Evolutionary conservation across 208 protist genomes (phyloP), one percentile per base, ranked within the genome.

Genomic region (Trypanosoma cruzi): DNA sequence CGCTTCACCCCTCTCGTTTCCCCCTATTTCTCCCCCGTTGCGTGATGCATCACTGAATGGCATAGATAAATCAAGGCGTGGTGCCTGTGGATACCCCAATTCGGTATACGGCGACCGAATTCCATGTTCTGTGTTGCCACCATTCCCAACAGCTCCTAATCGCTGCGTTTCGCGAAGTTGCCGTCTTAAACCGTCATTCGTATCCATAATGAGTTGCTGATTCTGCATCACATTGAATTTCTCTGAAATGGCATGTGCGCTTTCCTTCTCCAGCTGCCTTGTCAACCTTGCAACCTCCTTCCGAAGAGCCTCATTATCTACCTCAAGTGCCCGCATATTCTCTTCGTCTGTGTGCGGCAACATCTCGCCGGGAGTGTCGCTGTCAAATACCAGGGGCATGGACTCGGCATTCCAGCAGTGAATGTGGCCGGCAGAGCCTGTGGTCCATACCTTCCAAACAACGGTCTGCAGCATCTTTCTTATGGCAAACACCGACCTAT

Each of bases 391-490:
- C 26, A 93, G 80, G 5, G 90, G 84, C 28, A 82, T 66, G 31
- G 88, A 88, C 61, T 96, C 88, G 16, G 84, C 90, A 68, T 92
- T 92, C 86, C 87, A 96, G 81, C 88, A 93, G 73, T 94, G 88
- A 60, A 94, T 71, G 10, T 86, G 60, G 32, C 90, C 90, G 50
- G 67, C 80, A 34, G 84, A 80, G 11, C 78, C 75, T 2, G 82
- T 71, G 14, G 82, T 90, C 86, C 90, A 96, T 29, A 93, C 81
- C 53, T 88, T 86, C 77, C 86, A 94, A n/a, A 77, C 72, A 4
- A 76, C 77, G 2, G 65, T 81, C 11, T 70, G 78, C 71, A 85
- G 74, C 55, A 89, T 78, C 62, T 85, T 87, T 65, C 82, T 74
- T 64, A 95, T 92, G 18, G 66, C 57, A 13, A 89, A 65, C 4